phyloP scores from a whole-genome alignment of 129 eudicot species.

The Oenanthe sinensis region DNA sequence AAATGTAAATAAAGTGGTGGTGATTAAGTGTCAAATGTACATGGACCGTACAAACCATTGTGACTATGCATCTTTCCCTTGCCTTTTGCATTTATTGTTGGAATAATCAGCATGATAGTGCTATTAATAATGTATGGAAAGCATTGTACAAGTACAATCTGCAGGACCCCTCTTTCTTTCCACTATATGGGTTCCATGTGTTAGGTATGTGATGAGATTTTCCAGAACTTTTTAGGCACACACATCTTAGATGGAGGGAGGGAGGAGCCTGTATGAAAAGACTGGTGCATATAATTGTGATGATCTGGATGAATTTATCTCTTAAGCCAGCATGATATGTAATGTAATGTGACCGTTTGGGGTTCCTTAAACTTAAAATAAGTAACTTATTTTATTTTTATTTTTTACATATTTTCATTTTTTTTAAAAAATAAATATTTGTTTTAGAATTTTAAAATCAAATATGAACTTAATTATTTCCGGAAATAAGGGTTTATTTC shows the following conservation, averaged over 20 bases:
- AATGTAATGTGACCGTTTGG: neutral
- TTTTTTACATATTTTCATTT: too few relatives aligned
- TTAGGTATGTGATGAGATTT: neutral
- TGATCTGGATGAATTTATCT: neutral
- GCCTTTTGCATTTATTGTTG: neutral
- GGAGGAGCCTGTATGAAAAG: neutral
- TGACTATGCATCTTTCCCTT: neutral
- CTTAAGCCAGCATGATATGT: neutral
- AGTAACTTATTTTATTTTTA: too few relatives aligned
- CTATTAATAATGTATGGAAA: constrained; percentile 36
- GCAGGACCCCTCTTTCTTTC: constrained; percentile 16
- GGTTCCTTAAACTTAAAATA: too few relatives aligned
- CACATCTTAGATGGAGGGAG: neutral
- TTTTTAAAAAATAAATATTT: too few relatives aligned
- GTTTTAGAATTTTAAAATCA: too few relatives aligned
- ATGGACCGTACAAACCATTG: neutral
- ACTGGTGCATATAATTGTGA: neutral
- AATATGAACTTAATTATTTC: too few relatives aligned
- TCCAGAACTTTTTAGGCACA: neutral
- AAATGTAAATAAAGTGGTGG: too few relatives aligned
- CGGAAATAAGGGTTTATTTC: too few relatives aligned
- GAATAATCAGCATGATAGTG: constrained; percentile 23
- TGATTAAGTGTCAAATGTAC: neutral
- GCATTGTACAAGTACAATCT: constrained; percentile 51
- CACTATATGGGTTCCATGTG: constrained; percentile 13